Conservation (phyloP, 192 early-diverging fungal species). For the Podochytrium sp. region DNA sequence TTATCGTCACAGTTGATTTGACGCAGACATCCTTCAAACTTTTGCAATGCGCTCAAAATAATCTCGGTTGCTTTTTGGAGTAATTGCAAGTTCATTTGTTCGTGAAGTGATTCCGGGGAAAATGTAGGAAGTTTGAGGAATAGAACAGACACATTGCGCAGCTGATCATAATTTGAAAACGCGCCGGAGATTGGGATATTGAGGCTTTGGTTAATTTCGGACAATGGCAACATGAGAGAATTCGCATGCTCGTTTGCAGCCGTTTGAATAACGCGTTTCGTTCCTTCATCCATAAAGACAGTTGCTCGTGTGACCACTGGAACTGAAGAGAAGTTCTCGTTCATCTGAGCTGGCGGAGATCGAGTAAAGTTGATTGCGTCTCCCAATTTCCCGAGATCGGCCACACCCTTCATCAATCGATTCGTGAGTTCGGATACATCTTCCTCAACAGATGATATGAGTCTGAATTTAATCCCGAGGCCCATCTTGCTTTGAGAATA, state of each 20-base stretch:
- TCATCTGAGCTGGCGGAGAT: background rate
- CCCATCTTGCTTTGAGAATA: constrained; percentile 18
- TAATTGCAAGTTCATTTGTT: background rate
- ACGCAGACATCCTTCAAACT: constrained; percentile 26
- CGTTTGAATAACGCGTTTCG: background rate
- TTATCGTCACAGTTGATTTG: constrained; percentile 39
- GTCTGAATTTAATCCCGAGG: constrained; percentile 7
- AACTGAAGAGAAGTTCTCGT: background rate
- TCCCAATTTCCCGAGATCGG: background rate
- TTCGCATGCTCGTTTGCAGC: background rate
- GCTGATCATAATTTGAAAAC: constrained; percentile 29
- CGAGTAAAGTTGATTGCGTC: background rate
- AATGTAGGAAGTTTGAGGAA: constrained; percentile 23
- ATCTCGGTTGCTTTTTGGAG: constrained; percentile 18
- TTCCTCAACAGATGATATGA: background rate
- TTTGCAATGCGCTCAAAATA: constrained; percentile 4
- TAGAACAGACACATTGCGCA: constrained; percentile 23
- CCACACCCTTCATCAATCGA: background rate
- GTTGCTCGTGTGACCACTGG: background rate
- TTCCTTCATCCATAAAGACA: constrained; percentile 5
- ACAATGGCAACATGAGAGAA: background rate
- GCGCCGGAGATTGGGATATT: background rate
- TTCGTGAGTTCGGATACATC: constrained; percentile 13
- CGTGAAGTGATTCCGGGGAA: constrained; percentile 10
- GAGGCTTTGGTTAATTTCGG: background rate